phyloP scores from a whole-genome alignment of 495 filamentous ascomycete species.

The Penicillium chermesinum region DNA sequence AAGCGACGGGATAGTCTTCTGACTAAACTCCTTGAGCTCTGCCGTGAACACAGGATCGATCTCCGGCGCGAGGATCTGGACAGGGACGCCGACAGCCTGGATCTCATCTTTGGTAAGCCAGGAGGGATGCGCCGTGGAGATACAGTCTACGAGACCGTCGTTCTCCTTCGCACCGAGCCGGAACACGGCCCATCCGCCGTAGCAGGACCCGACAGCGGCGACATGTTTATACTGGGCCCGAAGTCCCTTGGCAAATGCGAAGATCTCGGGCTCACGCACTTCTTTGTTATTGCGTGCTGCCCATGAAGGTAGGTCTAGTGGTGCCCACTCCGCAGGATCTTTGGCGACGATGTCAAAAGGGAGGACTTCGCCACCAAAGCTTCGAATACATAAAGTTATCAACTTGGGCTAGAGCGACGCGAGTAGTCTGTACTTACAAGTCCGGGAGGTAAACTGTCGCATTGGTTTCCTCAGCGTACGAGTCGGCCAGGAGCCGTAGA shows the following conservation, averaged over 20 bases:
- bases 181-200: conserved; percentile 40
- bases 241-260: conserved; percentile 43
- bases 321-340: conserved; percentile 22
- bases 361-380: conserved; percentile 33
- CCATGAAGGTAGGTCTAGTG: conserved; percentile 39
- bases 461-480: conserved; percentile 41
- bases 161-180: conserved; percentile 21
- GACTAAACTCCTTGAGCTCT: conserved; percentile 48
- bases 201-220: conserved; percentile 56
- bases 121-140: conserved; percentile 51
- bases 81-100: conserved; percentile 46
- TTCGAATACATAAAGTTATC: no score
- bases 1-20: conserved; percentile 35
- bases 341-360: conserved; percentile 28
- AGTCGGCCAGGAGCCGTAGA: conserved; percentile 43
- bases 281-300: conserved; percentile 35
- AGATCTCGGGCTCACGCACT: conserved; percentile 49
- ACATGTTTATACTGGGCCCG: conserved; percentile 35
- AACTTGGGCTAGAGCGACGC: no score
- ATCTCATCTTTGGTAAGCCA: conserved; percentile 46
- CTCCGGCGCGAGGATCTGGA: conserved; percentile 57
- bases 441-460: conserved; percentile 49
- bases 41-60: conserved; percentile 40
- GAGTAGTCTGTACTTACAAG: conserved; percentile 23
- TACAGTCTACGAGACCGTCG: conserved; percentile 46